phyloP scores from a whole-genome alignment of 495 filamentous ascomycete species.

The Aspergillus nanangensis region DNA sequence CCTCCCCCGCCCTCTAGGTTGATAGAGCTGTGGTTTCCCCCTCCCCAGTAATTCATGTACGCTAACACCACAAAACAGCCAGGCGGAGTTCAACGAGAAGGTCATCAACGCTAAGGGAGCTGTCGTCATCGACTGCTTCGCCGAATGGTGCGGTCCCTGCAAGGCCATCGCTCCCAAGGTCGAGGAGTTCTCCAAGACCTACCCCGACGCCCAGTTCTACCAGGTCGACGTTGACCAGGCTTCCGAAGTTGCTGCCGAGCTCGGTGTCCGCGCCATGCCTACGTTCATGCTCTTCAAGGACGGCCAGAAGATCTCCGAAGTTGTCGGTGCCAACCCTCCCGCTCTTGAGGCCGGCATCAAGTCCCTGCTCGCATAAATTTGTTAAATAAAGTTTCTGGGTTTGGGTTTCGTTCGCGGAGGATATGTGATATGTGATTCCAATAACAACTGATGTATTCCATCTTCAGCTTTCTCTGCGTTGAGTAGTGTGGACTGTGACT shows the following conservation, averaged over 20 bases:
- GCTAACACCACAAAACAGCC: conserved; percentile 38
- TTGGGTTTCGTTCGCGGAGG: conserved; percentile 2
- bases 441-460: no score
- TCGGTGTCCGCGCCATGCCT: conserved; percentile 90
- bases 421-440: no score
- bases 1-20: conserved; percentile 3
- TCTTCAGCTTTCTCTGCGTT: no score
- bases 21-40: not conserved
- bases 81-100: conserved; percentile 48
- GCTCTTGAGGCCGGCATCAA: conserved; percentile 54
- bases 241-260: conserved; percentile 68
- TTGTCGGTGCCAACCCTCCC: conserved; percentile 77
- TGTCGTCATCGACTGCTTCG: conserved; percentile 82
- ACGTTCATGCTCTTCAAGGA: conserved; percentile 85
- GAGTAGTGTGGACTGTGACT: no score
- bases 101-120: conserved; percentile 39
- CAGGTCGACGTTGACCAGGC: conserved; percentile 92
- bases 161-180: conserved; percentile 78
- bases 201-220: conserved; percentile 64
- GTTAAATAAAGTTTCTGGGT: conserved; percentile 1
- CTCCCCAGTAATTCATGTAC: not conserved
- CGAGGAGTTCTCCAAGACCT: conserved; percentile 54
- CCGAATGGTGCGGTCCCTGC: conserved; percentile 94
- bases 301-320: conserved; percentile 61
- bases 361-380: conserved; percentile 15